These are phyloP conservation scores for Lithocarpus polystachyus DNA, from an alignment of 306 rosid species.

Conservation along the genomic window DNA sequence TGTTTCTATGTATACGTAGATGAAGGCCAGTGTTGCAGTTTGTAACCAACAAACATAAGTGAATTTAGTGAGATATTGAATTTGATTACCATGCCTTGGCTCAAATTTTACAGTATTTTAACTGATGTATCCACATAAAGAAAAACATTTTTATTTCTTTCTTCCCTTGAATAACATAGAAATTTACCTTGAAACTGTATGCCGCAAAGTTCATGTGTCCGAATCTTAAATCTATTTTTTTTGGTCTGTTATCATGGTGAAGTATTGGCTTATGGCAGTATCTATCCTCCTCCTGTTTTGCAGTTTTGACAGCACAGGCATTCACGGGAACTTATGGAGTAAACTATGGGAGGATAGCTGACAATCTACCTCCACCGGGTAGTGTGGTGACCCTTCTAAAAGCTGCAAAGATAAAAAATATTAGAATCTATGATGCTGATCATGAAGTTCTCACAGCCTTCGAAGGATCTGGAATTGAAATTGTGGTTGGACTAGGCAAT, in stretches of 20 bases:
- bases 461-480: slow-evolving; percentile 73
- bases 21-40: no score
- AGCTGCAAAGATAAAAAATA: slow-evolving; percentile 77
- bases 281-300: not conserved
- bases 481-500: slow-evolving; percentile 54
- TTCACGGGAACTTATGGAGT: slow-evolving; percentile 84
- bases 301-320: slow-evolving; percentile 33
- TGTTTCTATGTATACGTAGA: no score
- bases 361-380: slow-evolving; percentile 71
- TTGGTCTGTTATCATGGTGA: not conserved
- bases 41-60: no score
- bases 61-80: no score
- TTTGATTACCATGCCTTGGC: no score
- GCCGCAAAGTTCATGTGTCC: not conserved
- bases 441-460: slow-evolving; percentile 67
- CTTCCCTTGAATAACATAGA: no score
- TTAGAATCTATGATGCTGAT: slow-evolving; percentile 73
- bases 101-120: no score
- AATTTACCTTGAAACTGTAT: not conserved
- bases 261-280: not conserved
- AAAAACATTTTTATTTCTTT: no score
- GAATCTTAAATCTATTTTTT: not conserved
- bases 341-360: slow-evolving; percentile 79
- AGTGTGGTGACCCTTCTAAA: slow-evolving; percentile 83
- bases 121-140: no score